Evolutionary conservation across 129 eudicot genomes (phyloP).

Genomic region (Ambrosia trifida): DNA sequence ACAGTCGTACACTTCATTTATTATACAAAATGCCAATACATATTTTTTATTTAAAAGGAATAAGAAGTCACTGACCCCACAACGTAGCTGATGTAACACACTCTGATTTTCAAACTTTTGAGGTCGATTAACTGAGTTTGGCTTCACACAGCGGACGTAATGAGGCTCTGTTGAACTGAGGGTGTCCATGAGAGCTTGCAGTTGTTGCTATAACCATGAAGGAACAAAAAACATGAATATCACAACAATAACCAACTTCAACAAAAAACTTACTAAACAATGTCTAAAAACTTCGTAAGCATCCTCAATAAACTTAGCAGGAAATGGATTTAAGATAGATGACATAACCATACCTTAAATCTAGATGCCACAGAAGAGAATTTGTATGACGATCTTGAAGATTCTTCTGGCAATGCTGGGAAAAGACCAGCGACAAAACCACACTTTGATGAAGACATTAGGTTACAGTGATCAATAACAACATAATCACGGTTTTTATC

Average conservation of each 20-base stretch:
- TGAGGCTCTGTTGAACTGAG: constrained; percentile 96
- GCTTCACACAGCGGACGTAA: constrained; percentile 93
- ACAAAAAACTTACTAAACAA: neutral
- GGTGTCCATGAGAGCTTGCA: constrained; percentile 98
- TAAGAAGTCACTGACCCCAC: constrained; percentile 78
- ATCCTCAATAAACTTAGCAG: constrained; percentile 5
- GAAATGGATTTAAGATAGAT: constrained; percentile 6
- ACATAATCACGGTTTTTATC: constrained; percentile 96
- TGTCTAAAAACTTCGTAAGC: neutral
- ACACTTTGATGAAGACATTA: constrained; percentile 85
- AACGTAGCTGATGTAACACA: constrained; percentile 89
- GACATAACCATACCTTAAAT: constrained; percentile 67
- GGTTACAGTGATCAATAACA: constrained; percentile 83
- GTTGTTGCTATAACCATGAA: constrained; percentile 77
- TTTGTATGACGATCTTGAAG: constrained; percentile 91
- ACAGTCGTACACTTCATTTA: neutral
- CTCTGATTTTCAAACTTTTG: constrained; percentile 80
- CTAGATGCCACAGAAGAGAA: constrained; percentile 96
- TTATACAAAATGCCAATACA: neutral
- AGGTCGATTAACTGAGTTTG: constrained; percentile 80
- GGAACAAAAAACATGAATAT: constrained; percentile 4
- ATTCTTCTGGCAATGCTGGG: constrained; percentile 79
- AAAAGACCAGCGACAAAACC: constrained; percentile 78
- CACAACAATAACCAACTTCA: constrained; percentile 1
- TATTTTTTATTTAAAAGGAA: neutral